Evolutionary conservation across 768 basidiomycete genomes (phyloP).

Genomic region (Naematelia aurantialba): DNA sequence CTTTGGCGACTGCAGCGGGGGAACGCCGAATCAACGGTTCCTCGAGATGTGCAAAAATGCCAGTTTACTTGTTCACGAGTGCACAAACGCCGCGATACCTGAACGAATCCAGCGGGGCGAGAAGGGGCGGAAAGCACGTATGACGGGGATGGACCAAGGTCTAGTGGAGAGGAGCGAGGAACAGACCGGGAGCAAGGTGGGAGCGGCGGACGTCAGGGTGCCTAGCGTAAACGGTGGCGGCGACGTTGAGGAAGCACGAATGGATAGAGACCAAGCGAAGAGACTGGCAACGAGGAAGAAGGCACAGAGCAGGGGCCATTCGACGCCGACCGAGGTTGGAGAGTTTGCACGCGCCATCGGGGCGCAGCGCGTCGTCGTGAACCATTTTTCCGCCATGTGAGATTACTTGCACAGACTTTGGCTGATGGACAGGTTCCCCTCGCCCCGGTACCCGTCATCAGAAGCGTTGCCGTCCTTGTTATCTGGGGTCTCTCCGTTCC

Average conservation of each 20-base stretch:
- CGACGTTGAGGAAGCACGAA: slow-evolving; percentile 12
- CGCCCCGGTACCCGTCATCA: slow-evolving; percentile 36
- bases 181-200: slow-evolving; percentile 13
- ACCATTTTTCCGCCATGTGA: slow-evolving; percentile 50
- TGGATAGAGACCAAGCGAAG: slow-evolving; percentile 24
- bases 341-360: slow-evolving; percentile 36
- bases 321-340: slow-evolving; percentile 44
- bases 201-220: slow-evolving; percentile 2
- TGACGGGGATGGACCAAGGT: slow-evolving; percentile 61
- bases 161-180: slow-evolving; percentile 37
- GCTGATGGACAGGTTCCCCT: slow-evolving; percentile 38
- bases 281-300: slow-evolving; percentile 27
- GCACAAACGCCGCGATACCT: slow-evolving; percentile 48
- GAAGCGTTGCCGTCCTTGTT: slow-evolving; percentile 40
- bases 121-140: slow-evolving; percentile 56
- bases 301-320: slow-evolving; percentile 45
- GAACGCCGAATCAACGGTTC: slow-evolving; percentile 38
- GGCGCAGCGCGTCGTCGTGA: slow-evolving; percentile 42
- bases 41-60: slow-evolving; percentile 34
- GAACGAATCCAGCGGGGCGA: slow-evolving; percentile 65
- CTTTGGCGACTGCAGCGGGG: slow-evolving; percentile 47
- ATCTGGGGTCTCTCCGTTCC: slow-evolving; percentile 31
- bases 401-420: slow-evolving; percentile 10
- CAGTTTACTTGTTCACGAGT: slow-evolving; percentile 48
- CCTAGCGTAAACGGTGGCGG: slow-evolving; percentile 3